These are phyloP conservation scores for Podila epicladia DNA, from an alignment of 192 early-diverging fungal species.

Conservation along the genomic window DNA sequence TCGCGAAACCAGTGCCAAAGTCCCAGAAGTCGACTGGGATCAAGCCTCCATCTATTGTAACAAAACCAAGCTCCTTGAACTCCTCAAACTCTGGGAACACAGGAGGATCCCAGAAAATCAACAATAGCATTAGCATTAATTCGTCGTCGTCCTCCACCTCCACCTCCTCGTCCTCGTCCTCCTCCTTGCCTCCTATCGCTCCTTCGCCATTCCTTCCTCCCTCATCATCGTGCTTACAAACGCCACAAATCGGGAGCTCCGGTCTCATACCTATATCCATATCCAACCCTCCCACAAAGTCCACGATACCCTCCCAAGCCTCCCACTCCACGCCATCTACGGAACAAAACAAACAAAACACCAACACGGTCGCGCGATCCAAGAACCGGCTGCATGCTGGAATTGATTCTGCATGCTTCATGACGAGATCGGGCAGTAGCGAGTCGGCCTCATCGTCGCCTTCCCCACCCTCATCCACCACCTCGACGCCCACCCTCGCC, in stretches of 20 bases:
- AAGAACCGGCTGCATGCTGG: conserved; percentile 30
- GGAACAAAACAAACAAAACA: background rate
- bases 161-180: background rate
- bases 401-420: conserved; percentile 37
- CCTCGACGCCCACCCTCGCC: conserved; percentile 12
- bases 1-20: conserved; percentile 9
- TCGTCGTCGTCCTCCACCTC: background rate
- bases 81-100: background rate
- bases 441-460: conserved; percentile 19
- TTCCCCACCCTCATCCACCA: conserved; percentile 21
- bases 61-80: conserved; percentile 14
- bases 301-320: background rate
- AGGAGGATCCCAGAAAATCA: background rate
- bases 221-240: conserved; percentile 2
- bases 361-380: conserved; percentile 9
- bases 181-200: conserved; percentile 21
- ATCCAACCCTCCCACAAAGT: background rate
- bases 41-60: conserved; percentile 45
- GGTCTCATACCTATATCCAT: background rate
- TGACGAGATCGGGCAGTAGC: conserved; percentile 18
- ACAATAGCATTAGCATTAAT: background rate
- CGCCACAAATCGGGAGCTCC: background rate
- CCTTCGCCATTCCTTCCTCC: conserved; percentile 7
- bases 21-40: conserved; percentile 20
- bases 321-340: conserved; percentile 2